Evolutionary conservation across 2,329 filamentous ascomycete species (phyloP), one percentile per base, ranked within the genome.

Genomic region (Chaetomium olivaceum): DNA sequence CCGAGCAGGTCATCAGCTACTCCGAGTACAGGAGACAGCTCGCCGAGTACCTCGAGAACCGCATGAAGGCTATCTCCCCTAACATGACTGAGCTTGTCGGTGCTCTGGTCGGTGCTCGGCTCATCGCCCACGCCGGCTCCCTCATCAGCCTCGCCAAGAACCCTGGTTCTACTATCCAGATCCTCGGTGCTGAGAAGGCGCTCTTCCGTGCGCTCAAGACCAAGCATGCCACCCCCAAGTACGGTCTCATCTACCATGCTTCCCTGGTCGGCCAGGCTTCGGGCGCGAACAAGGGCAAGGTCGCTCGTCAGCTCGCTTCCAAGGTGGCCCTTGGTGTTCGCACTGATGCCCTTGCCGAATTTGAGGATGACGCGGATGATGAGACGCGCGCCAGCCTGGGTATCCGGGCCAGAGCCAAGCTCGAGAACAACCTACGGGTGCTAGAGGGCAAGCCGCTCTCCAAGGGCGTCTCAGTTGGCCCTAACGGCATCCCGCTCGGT

Each of bases 211-310:
- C 95, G 23, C 85, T 99, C 70, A 99, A 99, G 87, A 99, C 95
- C 58, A 98, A 99, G 86, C 94, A 98, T 80, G 93, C 97, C 76
- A 99, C 95, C 48, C 95, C 95, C 76, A 99, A 98, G 81, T 99
- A 98, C 75, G 95, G 95, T 85, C 85, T 96, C 70, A 92, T 96
- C 77, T 96, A 95, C 81, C 91, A 96, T 80, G 91, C 91, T 58
- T 95, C 92, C 31, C 87, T 99, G 55, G 96, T 99, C 71, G 96
- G 95, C 54, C 95, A 99, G 82, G 95, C 95, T 33, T 96, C 92
- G 23, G 95, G 95, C 74, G 94, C 92, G 83, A 98, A 98, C 85
- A 99, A 99, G 89, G 95, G 95, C 74, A 99, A 99, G 85, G 97
- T 99, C 76, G 95, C 95, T 51, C 92, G 95, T 85, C 93, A 97